Percentiles rank a stretch among this genome's conserved stretches.
Evolutionary conservation across 129 eudicot species (phyloP).

Genomic region (Calendula officinalis): DNA sequence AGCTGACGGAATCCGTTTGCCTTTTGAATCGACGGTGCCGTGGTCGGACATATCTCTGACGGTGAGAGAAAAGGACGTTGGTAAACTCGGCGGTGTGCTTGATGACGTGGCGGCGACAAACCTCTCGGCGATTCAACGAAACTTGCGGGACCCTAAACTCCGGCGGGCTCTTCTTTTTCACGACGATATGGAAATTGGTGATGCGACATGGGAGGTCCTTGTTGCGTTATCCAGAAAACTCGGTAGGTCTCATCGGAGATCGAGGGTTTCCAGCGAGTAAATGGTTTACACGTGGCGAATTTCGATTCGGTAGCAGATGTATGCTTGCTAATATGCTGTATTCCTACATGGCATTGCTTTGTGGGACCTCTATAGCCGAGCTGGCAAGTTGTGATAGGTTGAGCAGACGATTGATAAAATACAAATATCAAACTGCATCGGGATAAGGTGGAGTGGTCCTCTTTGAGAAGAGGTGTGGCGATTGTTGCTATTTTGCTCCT

Average conservation of each 20-base stretch:
- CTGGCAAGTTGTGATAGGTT: conserved; percentile 22
- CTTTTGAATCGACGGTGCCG: conserved; percentile 55
- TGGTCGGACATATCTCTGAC: conserved; percentile 80
- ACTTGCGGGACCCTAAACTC: conserved; percentile 55
- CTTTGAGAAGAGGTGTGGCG: neutral
- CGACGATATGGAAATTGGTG: conserved; percentile 54
- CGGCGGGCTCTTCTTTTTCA: conserved; percentile 61
- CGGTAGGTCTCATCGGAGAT: conserved; percentile 43
- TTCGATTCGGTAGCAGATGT: neutral
- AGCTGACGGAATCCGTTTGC: conserved; percentile 82
- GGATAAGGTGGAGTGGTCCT: conserved; percentile 31
- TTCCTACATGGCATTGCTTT: conserved; percentile 20
- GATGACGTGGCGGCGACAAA: conserved; percentile 73
- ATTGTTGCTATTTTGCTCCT: neutral
- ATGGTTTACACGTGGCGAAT: conserved; percentile 28
- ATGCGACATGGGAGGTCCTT: conserved; percentile 84
- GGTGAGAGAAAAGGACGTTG: conserved; percentile 69
- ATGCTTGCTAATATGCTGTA: conserved; percentile 15
- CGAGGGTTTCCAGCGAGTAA: conserved; percentile 44
- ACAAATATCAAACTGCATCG: conserved; percentile 2
- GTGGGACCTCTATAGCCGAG: conserved; percentile 15
- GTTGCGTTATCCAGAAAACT: conserved; percentile 48
- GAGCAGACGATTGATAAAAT: neutral
- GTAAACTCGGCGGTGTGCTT: conserved; percentile 49
- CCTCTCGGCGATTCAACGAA: conserved; percentile 56